Conservation (phyloP, 108 stramenopile species). For the Cyclotella sp. region DNA sequence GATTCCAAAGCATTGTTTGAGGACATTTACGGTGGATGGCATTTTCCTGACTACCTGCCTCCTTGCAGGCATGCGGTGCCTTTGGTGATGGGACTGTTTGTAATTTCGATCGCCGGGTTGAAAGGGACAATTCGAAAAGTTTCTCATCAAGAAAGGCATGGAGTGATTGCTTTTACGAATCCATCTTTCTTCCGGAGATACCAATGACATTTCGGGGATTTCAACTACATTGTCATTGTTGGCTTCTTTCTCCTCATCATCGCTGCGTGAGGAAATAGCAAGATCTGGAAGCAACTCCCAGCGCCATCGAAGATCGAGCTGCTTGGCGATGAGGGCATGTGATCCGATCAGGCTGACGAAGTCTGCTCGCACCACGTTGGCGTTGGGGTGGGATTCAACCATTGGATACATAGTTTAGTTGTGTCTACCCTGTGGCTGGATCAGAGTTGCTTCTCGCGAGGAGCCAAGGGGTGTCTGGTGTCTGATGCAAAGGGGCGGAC, state of each 20-base stretch:
- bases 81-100: neutral
- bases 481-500: too few species aligned
- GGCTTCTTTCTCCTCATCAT: neutral
- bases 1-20: constrained; percentile 7
- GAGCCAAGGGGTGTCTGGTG: too few species aligned
- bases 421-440: too few species aligned
- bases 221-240: too few species aligned
- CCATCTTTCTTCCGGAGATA: neutral
- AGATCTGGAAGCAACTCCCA: neutral
- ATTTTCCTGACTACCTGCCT: neutral
- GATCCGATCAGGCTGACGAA: constrained; percentile 27
- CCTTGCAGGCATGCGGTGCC: neutral
- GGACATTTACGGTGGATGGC: neutral
- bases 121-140: constrained; percentile 5
- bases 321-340: constrained; percentile 26
- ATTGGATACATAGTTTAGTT: neutral
- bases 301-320: constrained; percentile 34
- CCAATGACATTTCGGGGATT: neutral
- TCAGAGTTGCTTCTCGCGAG: too few species aligned
- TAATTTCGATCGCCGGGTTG: neutral
- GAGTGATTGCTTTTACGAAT: constrained; percentile 26
- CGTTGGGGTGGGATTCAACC: neutral
- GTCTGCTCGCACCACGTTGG: constrained; percentile 1
- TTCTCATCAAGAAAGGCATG: constrained; percentile 17
- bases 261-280: neutral